phyloP scores from a whole-genome alignment of 2,329 filamentous ascomycete genomes.

The Sordariomycetes sp. region DNA sequence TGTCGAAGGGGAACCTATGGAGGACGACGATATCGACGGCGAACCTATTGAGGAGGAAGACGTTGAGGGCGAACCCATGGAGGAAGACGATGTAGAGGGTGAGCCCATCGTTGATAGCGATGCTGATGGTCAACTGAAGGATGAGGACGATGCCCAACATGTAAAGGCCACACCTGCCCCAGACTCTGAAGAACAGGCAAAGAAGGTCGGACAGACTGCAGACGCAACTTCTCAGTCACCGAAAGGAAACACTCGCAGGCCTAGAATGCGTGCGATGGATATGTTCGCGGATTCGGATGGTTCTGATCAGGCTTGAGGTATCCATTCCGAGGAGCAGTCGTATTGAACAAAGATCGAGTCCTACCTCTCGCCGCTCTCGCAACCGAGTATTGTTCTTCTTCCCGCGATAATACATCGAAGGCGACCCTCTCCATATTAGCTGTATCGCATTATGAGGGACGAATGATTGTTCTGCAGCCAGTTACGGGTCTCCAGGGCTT shows the following conservation, averaged over 20 bases:
- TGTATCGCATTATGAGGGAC: no score
- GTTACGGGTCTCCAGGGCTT: no score
- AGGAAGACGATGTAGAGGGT: constrained; percentile 33
- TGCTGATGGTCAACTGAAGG: constrained; percentile 36
- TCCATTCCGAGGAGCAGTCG: no score
- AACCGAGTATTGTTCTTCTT: no score
- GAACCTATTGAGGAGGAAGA: constrained; percentile 33
- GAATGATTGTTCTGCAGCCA: no score
- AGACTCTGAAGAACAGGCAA: constrained; percentile 10
- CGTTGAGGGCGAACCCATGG: constrained; percentile 25
- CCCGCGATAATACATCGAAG: no score
- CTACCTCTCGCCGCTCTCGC: no score
- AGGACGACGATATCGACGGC: constrained; percentile 39
- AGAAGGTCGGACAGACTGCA: constrained; percentile 5
- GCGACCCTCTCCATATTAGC: no score
- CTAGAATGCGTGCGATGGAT: constrained; percentile 64
- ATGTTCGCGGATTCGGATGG: constrained; percentile 78
- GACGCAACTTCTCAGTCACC: no score
- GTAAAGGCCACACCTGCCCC: constrained; percentile 13
- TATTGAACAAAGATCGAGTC: no score
- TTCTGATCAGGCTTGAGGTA: constrained; percentile 10
- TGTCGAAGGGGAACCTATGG: constrained; percentile 24
- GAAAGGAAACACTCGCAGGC: constrained; percentile 33
- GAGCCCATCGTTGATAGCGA: constrained; percentile 36
- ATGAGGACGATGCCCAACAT: constrained; percentile 29